Evolutionary conservation across 495 filamentous ascomycete species (phyloP), one percentile per base, ranked within the genome.

Genomic region (Podospora comata): DNA sequence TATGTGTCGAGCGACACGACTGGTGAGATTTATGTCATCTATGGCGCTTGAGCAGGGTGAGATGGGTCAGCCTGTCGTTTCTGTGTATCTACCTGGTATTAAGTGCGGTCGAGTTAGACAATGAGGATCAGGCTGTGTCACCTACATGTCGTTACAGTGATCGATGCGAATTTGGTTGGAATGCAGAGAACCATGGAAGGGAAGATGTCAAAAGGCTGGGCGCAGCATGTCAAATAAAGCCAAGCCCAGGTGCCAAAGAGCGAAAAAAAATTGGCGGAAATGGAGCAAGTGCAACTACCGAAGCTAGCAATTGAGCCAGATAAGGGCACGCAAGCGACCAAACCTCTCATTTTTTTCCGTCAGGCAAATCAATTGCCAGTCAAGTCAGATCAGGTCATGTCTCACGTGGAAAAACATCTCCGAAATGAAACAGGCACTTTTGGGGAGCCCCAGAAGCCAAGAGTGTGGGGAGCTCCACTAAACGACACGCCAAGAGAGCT

Each of bases 21-120:
- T 15, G 82, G 82, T 26, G 83, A 86, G 74, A 77, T 85, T 27
- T 82, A 80, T 65, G 82, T 84, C 15, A 72, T 85, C 30, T 77
- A 78, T 58, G 77, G 78, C 28, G 74, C 70, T 30, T 76, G 78
- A 48, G 30, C 30, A 32, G 30, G 30, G 30, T 5, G 16, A 32
- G 15, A 61, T 48, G 39, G 39, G 13, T 48, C 13, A 13, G 15
- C 2, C 39, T 48, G 39, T 48, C 39, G 39, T 48, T 16, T 48
- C 15, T 16, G 39, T 48, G 39, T 48, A 48, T 48, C 39, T 48
- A 23, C 23, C 23, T 23, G 23, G 23, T 23, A 13, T 48, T 48
- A 0, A 13, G 13, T 16, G 9, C 7, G 39, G 15, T 13, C 13
- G 39, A 48, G 39, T 13, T 48, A 13, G 9, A 48, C 9, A 48